A percentile compares a stretch with the other conserved stretches of the same genome.
These are phyloP conservation scores for Petunia axillaris DNA, from an alignment of 257 asterid genomes.

Conservation along the genomic window DNA sequence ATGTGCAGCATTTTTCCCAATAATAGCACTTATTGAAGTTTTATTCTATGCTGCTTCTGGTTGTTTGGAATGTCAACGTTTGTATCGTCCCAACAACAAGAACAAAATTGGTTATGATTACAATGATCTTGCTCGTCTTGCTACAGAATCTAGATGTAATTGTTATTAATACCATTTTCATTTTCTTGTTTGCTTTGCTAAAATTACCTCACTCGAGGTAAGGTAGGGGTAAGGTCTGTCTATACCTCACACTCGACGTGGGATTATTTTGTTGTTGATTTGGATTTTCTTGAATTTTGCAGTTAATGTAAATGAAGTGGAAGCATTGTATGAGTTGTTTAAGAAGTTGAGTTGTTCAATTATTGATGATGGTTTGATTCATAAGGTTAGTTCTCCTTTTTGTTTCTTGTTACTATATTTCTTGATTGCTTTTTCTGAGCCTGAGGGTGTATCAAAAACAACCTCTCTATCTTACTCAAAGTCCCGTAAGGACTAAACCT, in stretches of 20 bases:
- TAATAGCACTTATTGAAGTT: slow-evolving; percentile 55
- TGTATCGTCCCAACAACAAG: slow-evolving; percentile 17
- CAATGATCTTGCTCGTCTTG: slow-evolving; percentile 50
- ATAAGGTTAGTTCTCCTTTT: slow-evolving; percentile 50
- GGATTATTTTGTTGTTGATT: background rate
- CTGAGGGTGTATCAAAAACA: background rate
- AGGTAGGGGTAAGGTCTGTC: too few species aligned
- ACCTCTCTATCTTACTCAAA: too few species aligned
- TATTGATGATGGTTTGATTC: slow-evolving; percentile 85
- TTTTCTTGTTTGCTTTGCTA: background rate
- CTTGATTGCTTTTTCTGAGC: background rate
- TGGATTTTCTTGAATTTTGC: slow-evolving; percentile 30
- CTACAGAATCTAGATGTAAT: slow-evolving; percentile 72
- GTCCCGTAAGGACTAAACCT: too few species aligned
- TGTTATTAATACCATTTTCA: background rate
- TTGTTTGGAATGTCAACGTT: slow-evolving; percentile 49
- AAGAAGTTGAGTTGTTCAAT: slow-evolving; percentile 80
- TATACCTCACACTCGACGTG: background rate
- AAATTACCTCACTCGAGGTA: too few species aligned
- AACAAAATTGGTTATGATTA: slow-evolving; percentile 35
- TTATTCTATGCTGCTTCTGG: slow-evolving; percentile 49
- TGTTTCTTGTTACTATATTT: background rate
- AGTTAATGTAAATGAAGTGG: slow-evolving; percentile 82
- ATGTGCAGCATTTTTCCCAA: slow-evolving; percentile 56
- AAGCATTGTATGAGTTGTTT: slow-evolving; percentile 80